Base-by-base conservation (phyloP, 2,329 filamentous ascomycete genomes). In the Cladophialophora exuberans region DNA sequence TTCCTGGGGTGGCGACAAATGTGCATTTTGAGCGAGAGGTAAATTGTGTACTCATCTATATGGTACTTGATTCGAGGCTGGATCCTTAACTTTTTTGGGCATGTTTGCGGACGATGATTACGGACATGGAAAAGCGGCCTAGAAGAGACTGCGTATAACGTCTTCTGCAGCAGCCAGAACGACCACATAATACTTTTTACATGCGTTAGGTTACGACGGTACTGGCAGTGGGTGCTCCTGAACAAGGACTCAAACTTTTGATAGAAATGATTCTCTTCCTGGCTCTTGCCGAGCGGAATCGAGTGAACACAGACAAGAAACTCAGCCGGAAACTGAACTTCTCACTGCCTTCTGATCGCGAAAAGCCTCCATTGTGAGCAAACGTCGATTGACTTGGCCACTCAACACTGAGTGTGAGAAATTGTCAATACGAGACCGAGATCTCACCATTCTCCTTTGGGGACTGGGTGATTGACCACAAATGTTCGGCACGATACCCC, bases 1-100 rank as follows among this genome's bases (percentile, higher is more conserved):
- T 36, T 15, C 13, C 18, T 22, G 22, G 28, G 6, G 9, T 25
- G 33, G 35, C n/a, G 22, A 26, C 22, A 23, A 10, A 41, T 31
- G 13, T 54, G 51, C 51, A 44, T 47, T 26, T n/a, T 43, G 36
- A 43, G 28, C 39, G 48, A 33, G 20, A 33, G 17, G 26, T 17
- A 41, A 31, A 17, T 51, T 51, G 46, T 43, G 38, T 22, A 45
- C 31, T 31, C 25, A 7, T n/a, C 13, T n/a, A 28, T 42, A 31
- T 45, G 15, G 13, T n/a, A 31, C 26, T 3, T 5, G 5, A 20
- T 42, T 42, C 26, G 25, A 28, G 5, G 7, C 22, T 22, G 31
- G 23, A n/a, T n/a, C n/a, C n/a, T n/a, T n/a, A n/a, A n/a, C n/a
- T n/a, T n/a, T n/a, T n/a, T n/a, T n/a, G n/a, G n/a, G n/a, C n/a